Conservation (phyloP, 495 filamentous ascomycete species). For the Trichoderma gamsii region DNA sequence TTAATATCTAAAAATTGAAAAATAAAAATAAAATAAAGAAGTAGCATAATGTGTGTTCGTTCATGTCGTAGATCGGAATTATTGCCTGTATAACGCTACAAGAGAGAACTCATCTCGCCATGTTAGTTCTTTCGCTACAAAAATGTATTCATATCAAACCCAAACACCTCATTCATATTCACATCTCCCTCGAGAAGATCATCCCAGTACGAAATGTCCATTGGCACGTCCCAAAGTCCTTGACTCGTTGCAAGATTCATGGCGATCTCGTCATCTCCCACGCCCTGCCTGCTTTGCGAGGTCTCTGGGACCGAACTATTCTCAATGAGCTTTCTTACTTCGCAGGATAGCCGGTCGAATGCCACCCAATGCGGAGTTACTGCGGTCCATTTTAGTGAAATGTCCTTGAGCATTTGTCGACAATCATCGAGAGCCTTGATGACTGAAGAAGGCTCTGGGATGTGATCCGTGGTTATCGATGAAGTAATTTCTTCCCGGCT, state of each 20-base stretch:
- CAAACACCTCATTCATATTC: neutral
- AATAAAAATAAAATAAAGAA: no score
- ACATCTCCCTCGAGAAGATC: neutral
- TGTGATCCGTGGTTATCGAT: neutral
- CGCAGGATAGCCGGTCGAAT: conserved; percentile 2
- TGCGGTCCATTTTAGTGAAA: conserved; percentile 1
- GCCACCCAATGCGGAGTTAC: conserved; percentile 1
- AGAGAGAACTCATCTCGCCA: neutral
- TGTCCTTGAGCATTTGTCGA: neutral
- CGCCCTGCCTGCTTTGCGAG: neutral
- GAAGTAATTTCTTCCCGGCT: neutral
- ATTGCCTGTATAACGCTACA: no score
- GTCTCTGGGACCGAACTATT: neutral
- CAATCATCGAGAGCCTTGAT: conserved; percentile 6
- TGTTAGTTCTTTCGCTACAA: neutral
- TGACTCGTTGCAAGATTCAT: neutral
- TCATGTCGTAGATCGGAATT: no score
- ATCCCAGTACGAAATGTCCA: conserved; percentile 1
- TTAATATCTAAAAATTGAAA: neutral
- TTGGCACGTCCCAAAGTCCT: conserved; percentile 2
- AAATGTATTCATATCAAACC: conserved; percentile 9
- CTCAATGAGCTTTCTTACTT: neutral
- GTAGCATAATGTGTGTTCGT: no score
- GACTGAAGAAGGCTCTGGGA: neutral
- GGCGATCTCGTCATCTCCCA: neutral